Percentiles rank a stretch among this genome's conserved stretches.
These are phyloP conservation scores for Auriscalpium vulgare DNA, from an alignment of 768 basidiomycete species.

Conservation along the genomic window DNA sequence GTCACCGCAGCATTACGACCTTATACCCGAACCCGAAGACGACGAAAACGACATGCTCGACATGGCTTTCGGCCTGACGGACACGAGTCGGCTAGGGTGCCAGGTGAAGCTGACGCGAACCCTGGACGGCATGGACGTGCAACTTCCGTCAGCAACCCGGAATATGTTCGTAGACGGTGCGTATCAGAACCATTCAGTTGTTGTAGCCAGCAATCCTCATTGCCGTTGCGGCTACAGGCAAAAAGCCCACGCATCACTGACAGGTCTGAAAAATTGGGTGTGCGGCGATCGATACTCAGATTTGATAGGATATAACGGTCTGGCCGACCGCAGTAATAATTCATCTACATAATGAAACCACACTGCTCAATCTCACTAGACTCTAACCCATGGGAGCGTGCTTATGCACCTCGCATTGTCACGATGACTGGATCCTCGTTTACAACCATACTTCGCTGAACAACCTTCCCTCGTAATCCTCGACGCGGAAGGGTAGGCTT, in stretches of 20 bases:
- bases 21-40: conserved; percentile 87
- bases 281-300: no score
- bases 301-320: no score
- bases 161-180: conserved; percentile 97
- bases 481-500: no score
- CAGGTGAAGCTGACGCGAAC: conserved; percentile 74
- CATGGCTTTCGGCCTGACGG: conserved; percentile 94
- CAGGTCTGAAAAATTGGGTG: no score
- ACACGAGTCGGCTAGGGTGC: conserved; percentile 80
- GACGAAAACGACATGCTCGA: conserved; percentile 99
- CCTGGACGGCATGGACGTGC: conserved; percentile 80
- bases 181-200: neutral
- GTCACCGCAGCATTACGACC: conserved; percentile 71
- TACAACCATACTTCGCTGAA: no score
- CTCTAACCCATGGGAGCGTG: no score
- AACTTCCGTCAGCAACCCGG: conserved; percentile 82
- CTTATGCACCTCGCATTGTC: no score
- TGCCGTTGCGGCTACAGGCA: neutral
- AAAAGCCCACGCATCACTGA: neutral
- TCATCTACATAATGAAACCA: no score
- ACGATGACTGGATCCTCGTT: no score
- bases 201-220: neutral
- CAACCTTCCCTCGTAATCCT: no score
- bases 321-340: no score
- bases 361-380: no score